phyloP scores from a whole-genome alignment of 805 yeast genomes.

The Saccharomycopsis sp. region DNA sequence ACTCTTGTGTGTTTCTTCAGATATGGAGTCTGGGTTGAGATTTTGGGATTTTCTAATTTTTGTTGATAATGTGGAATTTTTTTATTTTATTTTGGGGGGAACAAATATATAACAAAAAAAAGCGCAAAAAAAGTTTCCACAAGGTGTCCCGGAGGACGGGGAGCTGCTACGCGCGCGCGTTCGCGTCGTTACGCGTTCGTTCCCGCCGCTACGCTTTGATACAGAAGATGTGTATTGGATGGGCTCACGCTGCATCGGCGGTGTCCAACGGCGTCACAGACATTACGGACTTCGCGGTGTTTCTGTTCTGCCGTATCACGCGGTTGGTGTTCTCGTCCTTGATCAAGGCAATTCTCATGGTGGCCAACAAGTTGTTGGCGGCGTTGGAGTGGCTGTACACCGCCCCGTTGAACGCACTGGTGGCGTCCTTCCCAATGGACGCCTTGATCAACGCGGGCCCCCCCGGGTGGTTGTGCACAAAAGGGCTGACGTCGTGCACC shows the following conservation, averaged over 20 bases:
- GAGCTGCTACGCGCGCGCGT: no score
- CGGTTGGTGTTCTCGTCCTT: slow-evolving; percentile 67
- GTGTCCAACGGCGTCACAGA: slow-evolving; percentile 37
- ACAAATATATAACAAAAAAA: no score
- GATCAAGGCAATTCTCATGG: slow-evolving; percentile 86
- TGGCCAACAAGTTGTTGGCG: slow-evolving; percentile 80
- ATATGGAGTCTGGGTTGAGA: no score
- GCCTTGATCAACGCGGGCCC: slow-evolving; percentile 71
- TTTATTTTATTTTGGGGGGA: no score
- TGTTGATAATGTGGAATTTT: no score
- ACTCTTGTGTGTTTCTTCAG: no score
- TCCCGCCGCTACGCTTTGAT: no score
- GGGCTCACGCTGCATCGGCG: slow-evolving; percentile 51
- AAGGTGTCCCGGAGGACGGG: no score
- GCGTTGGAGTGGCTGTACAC: slow-evolving; percentile 91
- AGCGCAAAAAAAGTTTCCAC: no score
- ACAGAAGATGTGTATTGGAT: no score
- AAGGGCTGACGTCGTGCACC: slow-evolving; percentile 88
- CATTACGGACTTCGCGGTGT: slow-evolving; percentile 51
- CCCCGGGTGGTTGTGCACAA: slow-evolving; percentile 90
- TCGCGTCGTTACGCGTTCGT: no score
- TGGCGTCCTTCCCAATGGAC: slow-evolving; percentile 88
- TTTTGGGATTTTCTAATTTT: no score
- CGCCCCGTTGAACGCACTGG: slow-evolving; percentile 90
- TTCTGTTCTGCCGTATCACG: slow-evolving; percentile 69